Base-by-base conservation (phyloP, 108 stramenopile species). In the Conticribra weissflogii region DNA sequence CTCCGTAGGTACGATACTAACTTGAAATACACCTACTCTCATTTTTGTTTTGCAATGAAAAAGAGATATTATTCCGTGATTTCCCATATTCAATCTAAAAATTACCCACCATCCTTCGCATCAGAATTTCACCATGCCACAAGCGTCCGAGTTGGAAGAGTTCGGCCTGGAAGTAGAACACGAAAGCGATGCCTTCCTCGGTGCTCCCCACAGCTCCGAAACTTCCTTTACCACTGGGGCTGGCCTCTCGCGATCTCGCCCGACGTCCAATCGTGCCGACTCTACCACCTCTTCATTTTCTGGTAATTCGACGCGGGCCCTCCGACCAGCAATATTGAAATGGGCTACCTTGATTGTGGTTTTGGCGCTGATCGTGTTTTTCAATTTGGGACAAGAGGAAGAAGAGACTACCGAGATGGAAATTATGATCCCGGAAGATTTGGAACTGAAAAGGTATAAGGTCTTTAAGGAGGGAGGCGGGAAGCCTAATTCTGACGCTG, bases 91-190 rank as follows among this genome's bases (percentile, higher is more conserved):
- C n/a, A n/a, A n/a, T n/a, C n/a, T n/a, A n/a, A n/a, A n/a, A n/a
- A n/a, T n/a, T n/a, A n/a, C n/a, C n/a, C n/a, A n/a, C n/a, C n/a
- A n/a, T n/a, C n/a, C n/a, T n/a, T n/a, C n/a, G n/a, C n/a, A n/a
- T n/a, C n/a, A n/a, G n/a, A n/a, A n/a, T n/a, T n/a, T n/a, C 36
- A 56, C 15, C 45, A 77, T 77, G 77, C 73, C 73, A 5, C 55
- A 54, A 48, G 73, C 73, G n/a, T 66, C 64, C 55, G 58, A 69
- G 36, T 69, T 78, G n/a, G 77, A 78, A 59, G 77, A 78, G 55
- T 78, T 71, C 57, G 77, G 77, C 58, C 69, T 78, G 51, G 77
- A 78, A 63, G 69, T 78, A 22, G 77, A 78, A 68, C 59, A 53
- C 41, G 77, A 78, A 55, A 50, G 71, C 21, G 56, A 71, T 31